phyloP scores from a whole-genome alignment of 2,329 filamentous ascomycete genomes.

The Paecilomyces formosus region DNA sequence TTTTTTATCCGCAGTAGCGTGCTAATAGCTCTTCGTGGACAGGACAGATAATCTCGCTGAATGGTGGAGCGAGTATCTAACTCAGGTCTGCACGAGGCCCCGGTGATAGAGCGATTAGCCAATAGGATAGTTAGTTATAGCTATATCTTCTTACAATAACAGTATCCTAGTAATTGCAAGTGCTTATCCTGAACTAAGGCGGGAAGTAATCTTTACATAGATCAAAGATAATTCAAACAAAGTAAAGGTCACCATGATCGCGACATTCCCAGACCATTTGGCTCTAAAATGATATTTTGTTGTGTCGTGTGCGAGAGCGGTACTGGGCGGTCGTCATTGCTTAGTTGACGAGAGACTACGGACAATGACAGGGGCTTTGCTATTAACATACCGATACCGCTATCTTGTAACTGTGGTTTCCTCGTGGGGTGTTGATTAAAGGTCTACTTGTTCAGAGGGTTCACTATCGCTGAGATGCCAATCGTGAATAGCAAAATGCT shows the following conservation, averaged over 20 bases:
- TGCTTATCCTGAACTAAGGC: background rate
- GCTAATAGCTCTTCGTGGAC: background rate
- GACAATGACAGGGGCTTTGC: background rate
- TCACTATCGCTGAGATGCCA: background rate
- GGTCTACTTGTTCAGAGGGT: background rate
- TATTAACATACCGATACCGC: too few species aligned
- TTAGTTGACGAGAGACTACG: background rate
- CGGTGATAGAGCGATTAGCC: background rate
- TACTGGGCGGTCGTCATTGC: background rate
- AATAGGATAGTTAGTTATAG: background rate
- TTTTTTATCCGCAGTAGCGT: background rate
- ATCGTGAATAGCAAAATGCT: background rate
- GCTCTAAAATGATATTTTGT: background rate
- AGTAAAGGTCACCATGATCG: background rate
- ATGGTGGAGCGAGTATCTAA: conserved; percentile 9
- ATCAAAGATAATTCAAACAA: background rate
- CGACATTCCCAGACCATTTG: background rate
- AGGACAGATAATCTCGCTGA: conserved; percentile 9
- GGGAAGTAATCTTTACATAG: background rate
- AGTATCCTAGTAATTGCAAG: background rate
- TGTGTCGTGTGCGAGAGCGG: background rate
- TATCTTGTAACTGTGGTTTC: background rate
- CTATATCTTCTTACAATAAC: background rate
- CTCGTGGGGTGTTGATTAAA: background rate
- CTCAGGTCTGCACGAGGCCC: background rate